Base-by-base conservation (phyloP, 306 rosid species). In the Rosa persica region DNA sequence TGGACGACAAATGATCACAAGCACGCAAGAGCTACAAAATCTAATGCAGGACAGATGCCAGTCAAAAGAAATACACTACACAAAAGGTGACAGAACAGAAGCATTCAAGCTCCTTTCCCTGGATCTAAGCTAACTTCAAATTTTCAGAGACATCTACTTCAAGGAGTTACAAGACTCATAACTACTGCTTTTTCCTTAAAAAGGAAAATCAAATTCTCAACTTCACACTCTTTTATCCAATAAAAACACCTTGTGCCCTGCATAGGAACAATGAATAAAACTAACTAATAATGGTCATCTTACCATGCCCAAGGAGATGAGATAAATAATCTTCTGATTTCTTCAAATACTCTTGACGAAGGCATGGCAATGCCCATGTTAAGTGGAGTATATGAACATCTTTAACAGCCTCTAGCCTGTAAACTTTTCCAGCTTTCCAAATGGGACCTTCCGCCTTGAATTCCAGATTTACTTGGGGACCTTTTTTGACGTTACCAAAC, bases 261-360 rank as follows among this genome's bases (percentile, higher is more conserved):
- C 55, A 43, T 8, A 58, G 16, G 57, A 74, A 74, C 19, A 60
- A 23, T 8, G n/a, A 43, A 61, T 62, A 20, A 7, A 15, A 22
- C 79, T 72, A 82, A 40, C 48, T 55, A 44, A 58, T 78, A 67
- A 71, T 69, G 64, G 79, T 67, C 67, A 82, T 79, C 90, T 83
- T 88, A 95, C 98, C 98, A 79, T 95, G 97, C 62, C 98, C 98
- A n/a, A 95, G 96, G 83, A 95, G 87, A 86, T 92, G 98, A 40
- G 98, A 93, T 80, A 95, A 75, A 89, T 95, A 95, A 86, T 89
- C 95, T 87, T 95, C 91, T 46, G 98, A 97, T 83, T 95, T 95
- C 90, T 86, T 92, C 84, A 91, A 72, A 86, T 92, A 95, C 62
- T 88, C 89, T 67, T 76, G 85, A 75, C 77, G 91, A 79, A 95